Percentiles rank a stretch among this genome's conserved stretches.
Conservation (phyloP, 2,329 filamentous ascomycete species). For the Penicillium verrucosum region DNA sequence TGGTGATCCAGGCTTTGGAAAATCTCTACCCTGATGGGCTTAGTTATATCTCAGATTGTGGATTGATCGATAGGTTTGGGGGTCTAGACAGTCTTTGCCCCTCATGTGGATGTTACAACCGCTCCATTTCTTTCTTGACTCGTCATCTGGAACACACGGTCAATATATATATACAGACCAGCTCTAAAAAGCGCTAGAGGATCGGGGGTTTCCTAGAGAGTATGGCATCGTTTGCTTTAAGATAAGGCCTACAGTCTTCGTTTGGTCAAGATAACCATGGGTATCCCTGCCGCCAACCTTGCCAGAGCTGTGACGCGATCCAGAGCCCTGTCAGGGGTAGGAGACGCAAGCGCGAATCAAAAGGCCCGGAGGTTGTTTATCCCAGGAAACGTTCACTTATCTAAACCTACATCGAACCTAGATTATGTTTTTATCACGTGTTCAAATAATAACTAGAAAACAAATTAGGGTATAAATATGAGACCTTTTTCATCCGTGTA, state of each 20-base stretch:
- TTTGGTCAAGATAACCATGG: constrained; percentile 9
- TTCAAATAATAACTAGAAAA: background rate
- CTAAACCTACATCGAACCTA: background rate
- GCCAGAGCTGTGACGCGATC: background rate
- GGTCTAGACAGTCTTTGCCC: constrained; percentile 13
- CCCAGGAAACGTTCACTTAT: background rate
- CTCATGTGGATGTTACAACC: constrained; percentile 14
- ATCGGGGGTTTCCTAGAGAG: constrained; percentile 19
- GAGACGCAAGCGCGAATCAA: constrained; percentile 6
- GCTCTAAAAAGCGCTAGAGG: constrained; percentile 13
- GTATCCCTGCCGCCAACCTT: background rate
- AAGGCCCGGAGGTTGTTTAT: background rate
- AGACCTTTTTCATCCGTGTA: background rate
- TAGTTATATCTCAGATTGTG: constrained; percentile 11
- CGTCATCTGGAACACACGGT: constrained; percentile 11
- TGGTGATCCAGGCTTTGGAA: constrained; percentile 13
- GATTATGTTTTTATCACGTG: background rate
- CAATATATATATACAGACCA: constrained; percentile 17
- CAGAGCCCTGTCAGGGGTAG: constrained; percentile 5
- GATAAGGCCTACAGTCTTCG: constrained; percentile 4
- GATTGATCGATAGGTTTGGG: constrained; percentile 10
- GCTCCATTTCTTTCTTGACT: constrained; percentile 12
- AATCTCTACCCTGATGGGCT: constrained; percentile 16
- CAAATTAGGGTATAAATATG: background rate
- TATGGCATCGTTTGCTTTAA: constrained; percentile 8